Evolutionary conservation across 2,329 filamentous ascomycete genomes (phyloP).

Genomic region (Didymella keratinophila): DNA sequence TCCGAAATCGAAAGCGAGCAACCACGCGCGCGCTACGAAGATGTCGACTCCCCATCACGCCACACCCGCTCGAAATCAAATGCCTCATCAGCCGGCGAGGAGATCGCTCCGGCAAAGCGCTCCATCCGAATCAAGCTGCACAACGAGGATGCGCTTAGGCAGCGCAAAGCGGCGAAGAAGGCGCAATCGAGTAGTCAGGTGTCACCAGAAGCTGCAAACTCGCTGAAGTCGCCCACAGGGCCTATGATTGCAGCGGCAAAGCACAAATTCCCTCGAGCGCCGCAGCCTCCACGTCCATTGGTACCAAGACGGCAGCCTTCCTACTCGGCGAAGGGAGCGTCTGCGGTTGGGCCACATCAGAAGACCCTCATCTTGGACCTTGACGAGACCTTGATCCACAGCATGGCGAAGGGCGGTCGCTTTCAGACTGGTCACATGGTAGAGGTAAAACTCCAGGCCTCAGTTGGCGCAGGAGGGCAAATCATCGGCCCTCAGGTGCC

Average conservation of each 20-base stretch:
- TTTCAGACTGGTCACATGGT: conserved; percentile 99
- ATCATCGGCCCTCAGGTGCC: conserved; percentile 86
- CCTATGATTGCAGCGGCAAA: conserved; percentile 67
- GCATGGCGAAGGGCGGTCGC: conserved; percentile 92
- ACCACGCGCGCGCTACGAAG: conserved; percentile 38
- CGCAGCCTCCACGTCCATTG: conserved; percentile 85
- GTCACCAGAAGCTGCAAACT: conserved; percentile 62
- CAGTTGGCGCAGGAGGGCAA: conserved; percentile 71
- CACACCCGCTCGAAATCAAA: conserved; percentile 71
- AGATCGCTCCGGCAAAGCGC: conserved; percentile 72
- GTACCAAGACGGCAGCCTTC: conserved; percentile 90
- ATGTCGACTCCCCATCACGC: conserved; percentile 55
- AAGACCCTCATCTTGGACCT: conserved; percentile 96
- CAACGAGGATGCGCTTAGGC: conserved; percentile 76
- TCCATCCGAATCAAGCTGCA: conserved; percentile 92
- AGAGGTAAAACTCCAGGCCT: conserved; percentile 86
- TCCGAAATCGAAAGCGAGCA: conserved; percentile 67
- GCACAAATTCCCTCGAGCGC: conserved; percentile 83
- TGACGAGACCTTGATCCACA: conserved; percentile 97
- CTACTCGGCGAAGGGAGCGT: conserved; percentile 64
- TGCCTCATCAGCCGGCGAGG: conserved; percentile 61
- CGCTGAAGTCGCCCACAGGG: conserved; percentile 92
- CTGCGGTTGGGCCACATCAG: conserved; percentile 59
- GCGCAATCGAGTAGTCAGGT: conserved; percentile 52
- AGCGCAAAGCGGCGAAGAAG: conserved; percentile 76